These are phyloP conservation scores for Dissophora globulifera DNA, from an alignment of 192 early-diverging fungal genomes.

Conservation along the genomic window DNA sequence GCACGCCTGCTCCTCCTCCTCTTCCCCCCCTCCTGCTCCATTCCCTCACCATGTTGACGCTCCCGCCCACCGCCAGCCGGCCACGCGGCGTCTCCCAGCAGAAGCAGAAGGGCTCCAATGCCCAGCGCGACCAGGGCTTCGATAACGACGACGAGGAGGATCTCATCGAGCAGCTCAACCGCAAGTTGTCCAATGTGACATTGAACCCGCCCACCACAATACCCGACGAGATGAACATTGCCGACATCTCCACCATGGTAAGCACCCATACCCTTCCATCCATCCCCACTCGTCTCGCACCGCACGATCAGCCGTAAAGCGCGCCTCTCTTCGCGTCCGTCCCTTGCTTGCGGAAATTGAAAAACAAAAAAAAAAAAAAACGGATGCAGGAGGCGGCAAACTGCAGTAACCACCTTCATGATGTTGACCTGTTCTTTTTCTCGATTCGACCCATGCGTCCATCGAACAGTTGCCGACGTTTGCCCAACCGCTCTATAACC, in stretches of 20 bases:
- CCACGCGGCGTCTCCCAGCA: constrained; percentile 34
- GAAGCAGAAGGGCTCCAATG: constrained; percentile 39
- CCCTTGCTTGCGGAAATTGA: too few species aligned
- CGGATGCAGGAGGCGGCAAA: too few species aligned
- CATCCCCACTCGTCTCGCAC: too few species aligned
- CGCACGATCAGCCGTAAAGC: too few species aligned
- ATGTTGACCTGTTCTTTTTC: constrained; percentile 2
- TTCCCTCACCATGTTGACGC: constrained; percentile 1
- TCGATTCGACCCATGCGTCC: background rate
- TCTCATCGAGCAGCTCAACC: constrained; percentile 50
- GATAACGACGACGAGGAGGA: constrained; percentile 47
- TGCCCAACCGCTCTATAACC: constrained; percentile 48
- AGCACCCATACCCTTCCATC: background rate
- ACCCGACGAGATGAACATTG: constrained; percentile 50
- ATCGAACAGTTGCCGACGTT: constrained; percentile 32
- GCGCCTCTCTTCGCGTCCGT: too few species aligned
- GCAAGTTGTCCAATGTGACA: constrained; percentile 49
- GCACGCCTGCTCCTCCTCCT: background rate
- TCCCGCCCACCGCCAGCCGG: constrained; percentile 18
- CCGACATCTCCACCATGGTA: constrained; percentile 53
- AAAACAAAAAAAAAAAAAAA: too few species aligned
- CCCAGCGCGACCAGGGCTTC: constrained; percentile 23
- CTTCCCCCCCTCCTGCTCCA: background rate
- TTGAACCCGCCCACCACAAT: constrained; percentile 41
- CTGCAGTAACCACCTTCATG: too few species aligned